phyloP scores from a whole-genome alignment of 768 basidiomycete species.

The Termitomyces titanicus region DNA sequence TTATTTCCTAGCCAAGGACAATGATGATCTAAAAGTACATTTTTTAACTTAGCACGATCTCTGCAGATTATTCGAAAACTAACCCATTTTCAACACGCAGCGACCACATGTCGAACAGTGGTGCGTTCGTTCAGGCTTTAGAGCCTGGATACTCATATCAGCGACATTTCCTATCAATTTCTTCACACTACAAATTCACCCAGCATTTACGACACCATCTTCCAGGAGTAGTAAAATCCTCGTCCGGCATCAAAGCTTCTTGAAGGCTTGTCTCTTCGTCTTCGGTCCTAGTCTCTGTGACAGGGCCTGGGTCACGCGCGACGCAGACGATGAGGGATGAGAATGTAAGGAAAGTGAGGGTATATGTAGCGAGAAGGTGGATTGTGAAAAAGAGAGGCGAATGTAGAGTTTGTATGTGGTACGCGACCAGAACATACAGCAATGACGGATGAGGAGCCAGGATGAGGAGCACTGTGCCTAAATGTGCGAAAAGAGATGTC shows the following conservation, averaged over 20 bases:
- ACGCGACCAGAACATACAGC: constrained; percentile 62
- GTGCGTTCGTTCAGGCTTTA: constrained; percentile 78
- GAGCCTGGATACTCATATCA: constrained; percentile 33
- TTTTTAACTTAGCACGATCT: not conserved
- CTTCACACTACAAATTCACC: constrained; percentile 28
- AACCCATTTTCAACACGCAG: constrained; percentile 85
- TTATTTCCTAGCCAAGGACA: constrained; percentile 79
- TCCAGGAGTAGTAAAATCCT: constrained; percentile 49
- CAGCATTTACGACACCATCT: constrained; percentile 80
- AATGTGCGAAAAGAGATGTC: not conserved
- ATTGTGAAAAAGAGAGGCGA: constrained; percentile 40
- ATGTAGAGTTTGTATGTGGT: constrained; percentile 56
- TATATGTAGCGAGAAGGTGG: constrained; percentile 60
- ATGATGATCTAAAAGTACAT: constrained; percentile 62
- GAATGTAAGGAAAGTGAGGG: constrained; percentile 65
- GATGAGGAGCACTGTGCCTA: constrained; percentile 49
- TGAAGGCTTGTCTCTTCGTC: constrained; percentile 46
- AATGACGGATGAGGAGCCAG: constrained; percentile 74
- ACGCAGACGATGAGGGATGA: constrained; percentile 73
- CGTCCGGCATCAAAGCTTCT: constrained; percentile 58
- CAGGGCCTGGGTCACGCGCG: constrained; percentile 71
- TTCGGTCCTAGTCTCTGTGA: constrained; percentile 27
- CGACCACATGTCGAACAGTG: constrained; percentile 74
- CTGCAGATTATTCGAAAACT: constrained; percentile 18
- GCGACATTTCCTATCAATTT: not conserved